phyloP scores from a whole-genome alignment of 2,329 filamentous ascomycete genomes.

The Monosporascus sp. region DNA sequence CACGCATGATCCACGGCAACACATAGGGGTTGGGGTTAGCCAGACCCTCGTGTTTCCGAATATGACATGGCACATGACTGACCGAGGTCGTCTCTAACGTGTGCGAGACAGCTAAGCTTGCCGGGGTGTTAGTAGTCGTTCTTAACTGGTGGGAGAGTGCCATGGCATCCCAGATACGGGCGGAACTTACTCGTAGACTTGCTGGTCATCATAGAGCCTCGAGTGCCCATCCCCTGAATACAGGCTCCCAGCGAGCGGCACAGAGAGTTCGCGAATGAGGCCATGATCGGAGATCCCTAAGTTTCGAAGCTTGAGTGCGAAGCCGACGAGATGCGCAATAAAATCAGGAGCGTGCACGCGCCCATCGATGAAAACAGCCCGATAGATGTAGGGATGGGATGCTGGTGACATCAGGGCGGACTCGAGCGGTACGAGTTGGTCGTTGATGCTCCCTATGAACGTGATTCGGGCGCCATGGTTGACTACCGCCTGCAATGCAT shows the following conservation, averaged over 20 bases:
- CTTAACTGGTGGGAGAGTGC: background rate
- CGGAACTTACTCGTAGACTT: slow-evolving; percentile 67
- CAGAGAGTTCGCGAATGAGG: slow-evolving; percentile 81
- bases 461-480: slow-evolving; percentile 77
- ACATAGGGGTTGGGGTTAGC: slow-evolving; percentile 75
- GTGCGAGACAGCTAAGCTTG: slow-evolving; percentile 62
- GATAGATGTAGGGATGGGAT: slow-evolving; percentile 86
- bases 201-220: slow-evolving; percentile 81
- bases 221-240: slow-evolving; percentile 93
- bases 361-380: slow-evolving; percentile 93
- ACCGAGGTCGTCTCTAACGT: slow-evolving; percentile 65
- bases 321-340: slow-evolving; percentile 85
- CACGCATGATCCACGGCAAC: slow-evolving; percentile 92
- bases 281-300: slow-evolving; percentile 90
- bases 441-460: slow-evolving; percentile 91
- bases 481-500: slow-evolving; percentile 67
- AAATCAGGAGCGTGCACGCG: slow-evolving; percentile 91
- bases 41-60: slow-evolving; percentile 46
- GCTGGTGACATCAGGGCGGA: slow-evolving; percentile 84
- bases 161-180: slow-evolving; percentile 1
- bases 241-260: slow-evolving; percentile 81
- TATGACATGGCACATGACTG: slow-evolving; percentile 39
- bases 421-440: slow-evolving; percentile 92
- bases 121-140: slow-evolving; percentile 3
- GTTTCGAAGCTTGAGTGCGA: slow-evolving; percentile 89